Conservation (phyloP, 2,329 filamentous ascomycete species). For the Neurospora sp. region DNA sequence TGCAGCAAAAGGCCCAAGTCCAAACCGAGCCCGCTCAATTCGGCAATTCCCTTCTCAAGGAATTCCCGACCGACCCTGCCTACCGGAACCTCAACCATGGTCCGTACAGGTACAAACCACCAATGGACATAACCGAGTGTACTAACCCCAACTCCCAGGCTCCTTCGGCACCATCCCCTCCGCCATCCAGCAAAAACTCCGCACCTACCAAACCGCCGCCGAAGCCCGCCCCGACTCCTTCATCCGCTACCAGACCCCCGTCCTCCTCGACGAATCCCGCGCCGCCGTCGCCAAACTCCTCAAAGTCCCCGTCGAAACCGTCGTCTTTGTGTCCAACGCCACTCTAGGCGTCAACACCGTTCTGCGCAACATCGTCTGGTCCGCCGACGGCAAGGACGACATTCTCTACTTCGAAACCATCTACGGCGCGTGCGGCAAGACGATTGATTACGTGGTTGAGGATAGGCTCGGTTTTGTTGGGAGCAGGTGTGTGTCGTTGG, state of each 20-base stretch:
- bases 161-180: slow-evolving; percentile 72
- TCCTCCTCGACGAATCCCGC: slow-evolving; percentile 54
- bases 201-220: slow-evolving; percentile 52
- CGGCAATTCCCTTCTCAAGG: slow-evolving; percentile 36
- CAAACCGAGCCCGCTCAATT: slow-evolving; percentile 13
- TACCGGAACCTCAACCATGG: slow-evolving; percentile 73
- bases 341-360: slow-evolving; percentile 71
- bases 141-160: slow-evolving; percentile 31
- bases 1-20: slow-evolving; percentile 3
- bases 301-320: slow-evolving; percentile 51
- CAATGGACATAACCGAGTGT: too few relatives aligned
- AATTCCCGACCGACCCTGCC: slow-evolving; percentile 45
- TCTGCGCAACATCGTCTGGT: slow-evolving; percentile 63
- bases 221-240: slow-evolving; percentile 68
- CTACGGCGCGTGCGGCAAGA: slow-evolving; percentile 69
- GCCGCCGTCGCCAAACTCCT: slow-evolving; percentile 55
- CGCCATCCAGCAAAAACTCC: slow-evolving; percentile 47
- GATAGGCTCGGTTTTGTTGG: slow-evolving; percentile 38
- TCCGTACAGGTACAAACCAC: slow-evolving; percentile 7
- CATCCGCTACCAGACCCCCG: slow-evolving; percentile 57
- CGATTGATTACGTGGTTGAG: slow-evolving; percentile 61
- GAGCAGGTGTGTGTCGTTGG: slow-evolving; percentile 43
- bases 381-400: slow-evolving; percentile 61
- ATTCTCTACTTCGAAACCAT: slow-evolving; percentile 71
- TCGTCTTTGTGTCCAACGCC: slow-evolving; percentile 75